Evolutionary conservation across 192 early-diverging fungal genomes (phyloP).

Genomic region (Coemansia sp.): DNA sequence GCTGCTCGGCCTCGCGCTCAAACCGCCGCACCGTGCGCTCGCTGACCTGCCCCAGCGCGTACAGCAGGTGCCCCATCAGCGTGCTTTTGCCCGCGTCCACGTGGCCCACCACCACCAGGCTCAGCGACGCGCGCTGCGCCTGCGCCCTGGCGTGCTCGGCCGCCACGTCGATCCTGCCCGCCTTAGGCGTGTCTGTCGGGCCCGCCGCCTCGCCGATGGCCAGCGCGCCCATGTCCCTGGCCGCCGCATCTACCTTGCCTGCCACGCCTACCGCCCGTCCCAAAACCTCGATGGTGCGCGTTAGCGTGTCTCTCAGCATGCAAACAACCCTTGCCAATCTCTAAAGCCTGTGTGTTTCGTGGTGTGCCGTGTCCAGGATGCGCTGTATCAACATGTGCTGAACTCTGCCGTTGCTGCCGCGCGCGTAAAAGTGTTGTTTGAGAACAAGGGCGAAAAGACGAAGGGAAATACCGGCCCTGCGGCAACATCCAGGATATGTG

Average conservation of each 20-base stretch:
- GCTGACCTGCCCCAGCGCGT: constrained; percentile 67
- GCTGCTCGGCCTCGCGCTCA: constrained; percentile 85
- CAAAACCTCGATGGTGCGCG: background rate
- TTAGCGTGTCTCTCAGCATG: background rate
- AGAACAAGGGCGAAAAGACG: background rate
- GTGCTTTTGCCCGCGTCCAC: constrained; percentile 98
- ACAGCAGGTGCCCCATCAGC: constrained; percentile 77
- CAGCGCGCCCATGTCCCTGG: constrained; percentile 29
- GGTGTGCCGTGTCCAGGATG: background rate
- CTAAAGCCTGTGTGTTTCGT: background rate
- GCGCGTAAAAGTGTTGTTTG: background rate
- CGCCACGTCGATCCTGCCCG: constrained; percentile 30
- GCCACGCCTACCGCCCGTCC: background rate
- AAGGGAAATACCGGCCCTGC: too few species aligned
- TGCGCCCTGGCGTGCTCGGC: constrained; percentile 39
- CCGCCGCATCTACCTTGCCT: background rate
- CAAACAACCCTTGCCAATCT: background rate
- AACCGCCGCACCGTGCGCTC: constrained; percentile 83
- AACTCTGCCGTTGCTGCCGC: background rate
- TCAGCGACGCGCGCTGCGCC: constrained; percentile 58
- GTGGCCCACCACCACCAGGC: constrained; percentile 81
- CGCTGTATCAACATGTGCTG: background rate
- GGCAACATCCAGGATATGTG: too few species aligned
- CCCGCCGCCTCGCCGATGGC: constrained; percentile 12
- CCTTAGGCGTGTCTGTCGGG: constrained; percentile 9